phyloP scores from a whole-genome alignment of 1,139 yeast genomes.

The Pichia sp. region DNA sequence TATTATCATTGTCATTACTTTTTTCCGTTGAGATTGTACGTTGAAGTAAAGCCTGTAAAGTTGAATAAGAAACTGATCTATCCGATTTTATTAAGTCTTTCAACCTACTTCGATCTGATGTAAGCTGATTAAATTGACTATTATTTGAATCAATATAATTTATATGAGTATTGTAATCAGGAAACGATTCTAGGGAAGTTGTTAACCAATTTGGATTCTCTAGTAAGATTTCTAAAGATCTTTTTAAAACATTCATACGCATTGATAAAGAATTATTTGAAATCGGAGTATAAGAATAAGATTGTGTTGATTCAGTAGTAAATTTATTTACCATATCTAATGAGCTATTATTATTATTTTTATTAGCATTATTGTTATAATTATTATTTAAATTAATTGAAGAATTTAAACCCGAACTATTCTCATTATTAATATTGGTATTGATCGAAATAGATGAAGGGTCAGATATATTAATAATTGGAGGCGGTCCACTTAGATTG shows the following conservation, averaged over 20 bases:
- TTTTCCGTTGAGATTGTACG: constrained; percentile 32
- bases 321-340: constrained; percentile 32
- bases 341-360: no score
- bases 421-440: no score
- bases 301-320: constrained; percentile 76
- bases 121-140: neutral
- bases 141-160: neutral
- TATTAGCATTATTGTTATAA: no score
- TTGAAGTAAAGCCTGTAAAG: constrained; percentile 42
- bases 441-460: neutral
- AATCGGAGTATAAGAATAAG: constrained; percentile 77
- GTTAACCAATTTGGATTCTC: constrained; percentile 53
- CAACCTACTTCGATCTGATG: constrained; percentile 1
- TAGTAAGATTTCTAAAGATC: constrained; percentile 66
- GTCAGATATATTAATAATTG: neutral
- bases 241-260: constrained; percentile 63
- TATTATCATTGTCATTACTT: constrained; percentile 3
- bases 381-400: no score
- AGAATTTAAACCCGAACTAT: no score
- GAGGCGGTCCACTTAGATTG: no score
- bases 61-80: constrained; percentile 44
- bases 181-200: constrained; percentile 26
- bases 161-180: constrained; percentile 8
- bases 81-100: constrained; percentile 25
- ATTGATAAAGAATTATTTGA: constrained; percentile 77